Evolutionary conservation across 176 grass and related monocot genomes (phyloP).

Genomic region (Carex myosuroides): DNA sequence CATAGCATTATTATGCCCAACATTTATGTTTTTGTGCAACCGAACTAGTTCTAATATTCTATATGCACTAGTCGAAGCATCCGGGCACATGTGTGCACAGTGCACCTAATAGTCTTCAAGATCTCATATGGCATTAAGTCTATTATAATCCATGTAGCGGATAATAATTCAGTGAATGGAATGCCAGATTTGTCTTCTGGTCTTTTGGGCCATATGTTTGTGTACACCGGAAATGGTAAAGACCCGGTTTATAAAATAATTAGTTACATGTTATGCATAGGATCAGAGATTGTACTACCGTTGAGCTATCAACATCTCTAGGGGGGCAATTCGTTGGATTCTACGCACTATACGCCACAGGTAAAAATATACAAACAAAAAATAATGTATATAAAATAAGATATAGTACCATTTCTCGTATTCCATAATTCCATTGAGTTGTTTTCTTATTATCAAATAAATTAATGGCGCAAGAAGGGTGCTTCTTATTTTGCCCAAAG

Average conservation of each 20-base stretch:
- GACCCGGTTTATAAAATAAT: not conserved
- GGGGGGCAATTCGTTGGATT: constrained; percentile 4
- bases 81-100: constrained; percentile 9
- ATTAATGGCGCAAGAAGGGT: not conserved
- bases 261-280: not conserved
- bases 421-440: not conserved
- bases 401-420: not conserved
- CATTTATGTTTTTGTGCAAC: not conserved
- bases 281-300: not conserved
- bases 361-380: constrained; percentile 15
- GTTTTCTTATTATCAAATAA: not conserved
- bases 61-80: constrained; percentile 4
- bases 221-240: not conserved
- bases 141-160: not conserved
- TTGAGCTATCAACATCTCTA: constrained; percentile 16
- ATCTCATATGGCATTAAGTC: not conserved
- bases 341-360: not conserved
- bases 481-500: not conserved
- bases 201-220: not conserved
- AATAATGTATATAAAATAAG: not conserved
- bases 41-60: not conserved
- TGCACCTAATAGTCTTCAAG: not conserved
- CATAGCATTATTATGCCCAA: not conserved
- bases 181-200: too few relatives aligned
- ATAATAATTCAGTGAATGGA: not conserved